Conservation (phyloP, 805 yeast genomes). For the Kodamaea kaohsiungensis region DNA sequence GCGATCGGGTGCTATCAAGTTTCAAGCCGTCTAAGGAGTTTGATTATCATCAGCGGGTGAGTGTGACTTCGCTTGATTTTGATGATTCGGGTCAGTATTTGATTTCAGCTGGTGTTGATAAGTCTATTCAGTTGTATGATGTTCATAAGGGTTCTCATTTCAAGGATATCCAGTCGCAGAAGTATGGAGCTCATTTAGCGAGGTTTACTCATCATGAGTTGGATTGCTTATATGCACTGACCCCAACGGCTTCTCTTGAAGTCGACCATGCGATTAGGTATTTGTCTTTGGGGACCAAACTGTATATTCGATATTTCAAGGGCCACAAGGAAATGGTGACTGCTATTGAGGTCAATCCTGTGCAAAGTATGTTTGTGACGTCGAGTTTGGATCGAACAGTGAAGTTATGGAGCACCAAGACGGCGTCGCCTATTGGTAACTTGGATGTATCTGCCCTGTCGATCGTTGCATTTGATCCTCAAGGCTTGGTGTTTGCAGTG, state of each 20-base stretch:
- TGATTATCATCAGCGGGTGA: conserved; percentile 50
- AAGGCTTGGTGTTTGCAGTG: conserved; percentile 78
- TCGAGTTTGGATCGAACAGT: conserved; percentile 78
- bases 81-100: conserved; percentile 82
- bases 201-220: conserved; percentile 74
- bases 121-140: conserved; percentile 82
- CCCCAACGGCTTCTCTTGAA: conserved; percentile 40
- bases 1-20: conserved; percentile 25
- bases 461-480: conserved; percentile 75
- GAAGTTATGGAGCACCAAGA: conserved; percentile 82
- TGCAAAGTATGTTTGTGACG: conserved; percentile 61
- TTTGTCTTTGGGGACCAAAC: conserved; percentile 73
- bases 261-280: conserved; percentile 76
- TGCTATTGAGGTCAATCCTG: conserved; percentile 71
- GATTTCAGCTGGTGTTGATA: conserved; percentile 77
- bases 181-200: conserved; percentile 90
- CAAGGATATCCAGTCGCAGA: conserved; percentile 76
- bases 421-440: conserved; percentile 63
- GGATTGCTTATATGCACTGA: conserved; percentile 80
- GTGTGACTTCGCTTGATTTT: conserved; percentile 70
- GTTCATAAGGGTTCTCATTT: conserved; percentile 62
- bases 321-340: conserved; percentile 84
- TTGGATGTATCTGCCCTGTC: conserved; percentile 54
- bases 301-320: conserved; percentile 78
- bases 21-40: conserved; percentile 50